Evolutionary conservation across 2,329 filamentous ascomycete species (phyloP), one percentile per base, ranked within the genome.

Genomic region (Pseudogymnoascus sp.): DNA sequence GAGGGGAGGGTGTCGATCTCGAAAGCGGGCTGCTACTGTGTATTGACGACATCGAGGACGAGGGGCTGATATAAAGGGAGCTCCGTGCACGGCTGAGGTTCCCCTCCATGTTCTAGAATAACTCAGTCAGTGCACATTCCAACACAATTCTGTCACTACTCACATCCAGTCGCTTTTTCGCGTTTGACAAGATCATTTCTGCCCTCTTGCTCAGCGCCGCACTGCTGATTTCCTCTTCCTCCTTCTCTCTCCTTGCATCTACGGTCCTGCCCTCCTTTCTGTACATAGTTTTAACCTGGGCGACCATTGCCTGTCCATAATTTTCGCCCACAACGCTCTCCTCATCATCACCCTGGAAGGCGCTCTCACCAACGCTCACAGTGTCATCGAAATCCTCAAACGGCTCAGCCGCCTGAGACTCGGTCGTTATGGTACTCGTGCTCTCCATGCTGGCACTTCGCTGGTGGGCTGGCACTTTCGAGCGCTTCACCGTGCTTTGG

Each of bases 181-280:
- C 93, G 74, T 96, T 96, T 61, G 91, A 90, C 61, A 97, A 80
- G 70, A 97, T 97, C 70, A 92, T 81, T 71, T 97, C 92, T 1
- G 92, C 92, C 68, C 91, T 84, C 66, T 87, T 86, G 72, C 90
- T 93, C 65, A 96, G 76, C 22, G 89, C 85, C 14, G 82, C 85
- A 57, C 89, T 90, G 3, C 90, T 90, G 68, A 87, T 84, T 61
- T 88, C 82, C 61, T 85, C 83, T 3, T 81, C 76, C 30, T 75
- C 71, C 59, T 74, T 73, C 50, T 74, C 74, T 18, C 72, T 58
- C 35, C 35, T 35, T 1, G 35, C 20, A 22, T 58, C 53, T 22
- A 18, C 73, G 68, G 66, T 74, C 66, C 69, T 72, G 30, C 58
- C 63, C 18, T 68, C 64, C 50, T 57, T 66, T 39, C 58, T 64